These are phyloP conservation scores for Scenedesmus sp. DNA, from an alignment of 163 green algal genomes.

Conservation along the genomic window DNA sequence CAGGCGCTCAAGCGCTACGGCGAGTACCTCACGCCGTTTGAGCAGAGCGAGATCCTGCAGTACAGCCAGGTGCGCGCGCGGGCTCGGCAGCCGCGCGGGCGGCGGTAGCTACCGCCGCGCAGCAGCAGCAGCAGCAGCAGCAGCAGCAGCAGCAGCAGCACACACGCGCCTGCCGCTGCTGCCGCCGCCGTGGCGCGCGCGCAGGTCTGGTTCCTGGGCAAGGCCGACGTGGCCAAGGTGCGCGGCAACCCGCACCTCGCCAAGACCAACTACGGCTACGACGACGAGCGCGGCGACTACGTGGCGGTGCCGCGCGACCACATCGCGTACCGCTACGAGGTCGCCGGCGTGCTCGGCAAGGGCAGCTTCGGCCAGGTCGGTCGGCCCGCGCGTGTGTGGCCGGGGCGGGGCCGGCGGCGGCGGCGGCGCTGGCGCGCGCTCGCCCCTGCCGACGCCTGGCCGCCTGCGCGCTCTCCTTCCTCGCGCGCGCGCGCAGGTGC, in stretches of 20 bases:
- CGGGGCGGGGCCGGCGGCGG: constrained; percentile 10
- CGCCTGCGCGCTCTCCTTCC: too few relatives aligned
- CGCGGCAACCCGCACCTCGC: constrained; percentile 60
- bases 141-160: too few relatives aligned
- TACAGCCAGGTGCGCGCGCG: constrained; percentile 65
- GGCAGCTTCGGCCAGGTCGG: constrained; percentile 90
- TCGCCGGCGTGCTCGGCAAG: constrained; percentile 77
- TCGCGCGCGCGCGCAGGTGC: too few relatives aligned
- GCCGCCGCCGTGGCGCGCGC: neutral
- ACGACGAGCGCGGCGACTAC: constrained; percentile 91
- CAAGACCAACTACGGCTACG: constrained; percentile 74
- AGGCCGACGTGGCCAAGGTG: constrained; percentile 66
- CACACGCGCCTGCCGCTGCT: too few relatives aligned
- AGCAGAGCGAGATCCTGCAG: constrained; percentile 84
- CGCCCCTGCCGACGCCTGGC: neutral
- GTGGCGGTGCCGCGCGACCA: constrained; percentile 78
- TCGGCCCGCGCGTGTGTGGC: too few relatives aligned
- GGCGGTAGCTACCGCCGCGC: neutral
- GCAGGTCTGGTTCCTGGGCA: constrained; percentile 78
- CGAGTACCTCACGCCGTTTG: constrained; percentile 76
- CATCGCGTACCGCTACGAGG: constrained; percentile 87
- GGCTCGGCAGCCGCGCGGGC: neutral
- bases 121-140: too few relatives aligned
- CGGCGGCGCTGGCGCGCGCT: too few relatives aligned
- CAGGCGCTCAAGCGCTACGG: constrained; percentile 70